Evolutionary conservation across 352 stramenopile genomes (phyloP), one percentile per base, ranked within the genome.

Genomic region (Pythium brachiatum): DNA sequence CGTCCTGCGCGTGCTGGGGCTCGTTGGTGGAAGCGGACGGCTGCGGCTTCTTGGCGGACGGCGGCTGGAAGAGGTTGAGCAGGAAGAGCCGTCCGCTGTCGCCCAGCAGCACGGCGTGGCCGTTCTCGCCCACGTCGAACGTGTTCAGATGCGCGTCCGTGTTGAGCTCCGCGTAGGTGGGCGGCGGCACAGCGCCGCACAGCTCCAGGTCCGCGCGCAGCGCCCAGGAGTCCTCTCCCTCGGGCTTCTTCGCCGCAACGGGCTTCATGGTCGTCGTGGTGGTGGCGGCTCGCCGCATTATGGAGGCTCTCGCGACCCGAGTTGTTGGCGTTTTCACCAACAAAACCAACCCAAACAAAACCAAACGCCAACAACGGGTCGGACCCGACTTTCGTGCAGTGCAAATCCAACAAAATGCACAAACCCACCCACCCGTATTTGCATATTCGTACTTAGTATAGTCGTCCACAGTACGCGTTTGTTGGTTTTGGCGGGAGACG

Each of bases 121-220:
- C 70, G 57, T 66, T 65, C n/a, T 86, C 75, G 67, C 68, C 72
- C 53, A 91, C 76, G 60, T 89, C 82, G 50, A 91, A 91, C 1
- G 82, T 88, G 59, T 78, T 78, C 25, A 87, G 67, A 50, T 87
- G 72, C 48, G 78, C 76, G 29, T 75, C 72, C 48, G 74, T 81
- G 57, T 71, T 68, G 43, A 89, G 53, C 44, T 84, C 69, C 16
- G 69, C 76, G 62, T 86, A 89, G 34, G 65, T 70, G 16, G 82
- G 79, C 57, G 78, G 79, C 32, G 53, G 53, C 62, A 86, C 76
- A 23, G 73, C 65, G n/a, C 82, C 79, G 55, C 79, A 89, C 13
- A 89, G 75, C 71, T 89, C 73, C 50, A 91, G 62, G 44, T 78
- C 78, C 36, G 63, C 59, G 58, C 68, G 69, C 59, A 91, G 64